Evolutionary conservation across 441 rosid species (phyloP), one percentile per base, ranked within the genome.

Genomic region (Aleurites moluccanus): DNA sequence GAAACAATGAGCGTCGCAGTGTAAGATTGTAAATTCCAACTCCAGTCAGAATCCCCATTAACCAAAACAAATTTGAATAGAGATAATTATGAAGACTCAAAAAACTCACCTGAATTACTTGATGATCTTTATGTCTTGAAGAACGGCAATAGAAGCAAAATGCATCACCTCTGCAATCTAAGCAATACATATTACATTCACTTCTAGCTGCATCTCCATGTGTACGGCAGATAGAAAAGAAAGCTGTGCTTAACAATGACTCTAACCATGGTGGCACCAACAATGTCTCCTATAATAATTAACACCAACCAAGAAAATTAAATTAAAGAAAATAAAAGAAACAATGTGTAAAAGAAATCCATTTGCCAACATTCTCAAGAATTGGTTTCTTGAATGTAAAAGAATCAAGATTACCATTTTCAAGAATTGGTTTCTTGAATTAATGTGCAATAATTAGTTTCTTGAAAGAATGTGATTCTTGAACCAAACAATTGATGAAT

Each of bases 111-210:
- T 90, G 94, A 64, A 92, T 80, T 5, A 88, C 86, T 73, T 82
- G 89, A 83, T 92, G 97, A 78, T 89, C 94, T 74, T 81, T 88
- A 81, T 92, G 96, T 67, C 80, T 80, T 7, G 90, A 85, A 33
- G 87, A 86, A n/a, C 96, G 90, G 83, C 94, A 92, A 67, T 86
- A 89, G 74, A 84, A 89, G 78, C 92, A 92, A 80, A 92, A 90
- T 42, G 95, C 86, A 23, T 84, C 85, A 3, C 74, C 80, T 21
- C 62, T 66, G 44, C 97, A 92, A 50, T 88, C 97, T 61, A 92
- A 75, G 67, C 93, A 92, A 73, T 83, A 92, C 82, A 85, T 84
- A 69, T 90, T 92, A 71, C 91, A 85, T 82, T 92, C 97, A 44
- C 88, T 83, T 66, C 91, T 82, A 1, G 87, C 83, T 10, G 87